Conservation (phyloP, 495 filamentous ascomycete species). For the Chaetomium tenue region DNA sequence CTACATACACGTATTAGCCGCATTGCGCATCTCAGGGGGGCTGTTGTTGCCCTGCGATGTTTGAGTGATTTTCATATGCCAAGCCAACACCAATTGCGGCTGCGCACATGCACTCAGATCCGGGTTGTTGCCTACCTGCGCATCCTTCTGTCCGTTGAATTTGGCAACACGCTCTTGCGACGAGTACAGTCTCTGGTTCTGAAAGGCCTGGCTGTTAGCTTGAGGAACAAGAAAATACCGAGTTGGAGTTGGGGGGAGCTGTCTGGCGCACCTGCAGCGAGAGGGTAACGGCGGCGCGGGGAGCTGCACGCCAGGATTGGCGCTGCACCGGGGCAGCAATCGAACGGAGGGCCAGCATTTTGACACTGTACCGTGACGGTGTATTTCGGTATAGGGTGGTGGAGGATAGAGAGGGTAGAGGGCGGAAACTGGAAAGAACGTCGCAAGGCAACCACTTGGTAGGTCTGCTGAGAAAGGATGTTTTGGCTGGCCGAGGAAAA, state of each 20-base stretch:
- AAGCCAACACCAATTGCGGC: conserved; percentile 15
- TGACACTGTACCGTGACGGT: conserved; percentile 26
- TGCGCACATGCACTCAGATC: conserved; percentile 10
- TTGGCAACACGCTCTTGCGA: conserved; percentile 77
- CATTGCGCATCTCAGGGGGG: conserved; percentile 10
- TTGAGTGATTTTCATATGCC: conserved; percentile 49
- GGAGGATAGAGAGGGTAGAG: background rate
- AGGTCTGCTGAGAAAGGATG: conserved; percentile 16
- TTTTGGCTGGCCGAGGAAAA: conserved; percentile 22
- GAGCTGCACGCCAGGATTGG: conserved; percentile 49
- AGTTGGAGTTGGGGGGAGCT: conserved; percentile 1
- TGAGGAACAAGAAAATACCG: background rate
- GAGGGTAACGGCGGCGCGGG: conserved; percentile 46
- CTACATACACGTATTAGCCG: conserved; percentile 47
- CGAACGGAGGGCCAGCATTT: conserved; percentile 53
- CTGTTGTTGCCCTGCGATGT: conserved; percentile 9
- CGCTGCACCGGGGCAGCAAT: conserved; percentile 52
- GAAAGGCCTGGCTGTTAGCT: conserved; percentile 26
- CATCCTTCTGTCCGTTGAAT: conserved; percentile 84
- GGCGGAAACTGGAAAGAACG: conserved; percentile 6
- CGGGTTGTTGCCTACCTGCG: conserved; percentile 63
- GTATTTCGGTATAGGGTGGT: background rate
- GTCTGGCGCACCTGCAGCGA: conserved; percentile 44
- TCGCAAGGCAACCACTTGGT: conserved; percentile 2
- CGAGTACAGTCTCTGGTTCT: conserved; percentile 49